A percentile compares a stretch with the other conserved stretches of the same genome.
Conservation (phyloP, 73 alveolate genomes). For the Breviolum minutum region DNA sequence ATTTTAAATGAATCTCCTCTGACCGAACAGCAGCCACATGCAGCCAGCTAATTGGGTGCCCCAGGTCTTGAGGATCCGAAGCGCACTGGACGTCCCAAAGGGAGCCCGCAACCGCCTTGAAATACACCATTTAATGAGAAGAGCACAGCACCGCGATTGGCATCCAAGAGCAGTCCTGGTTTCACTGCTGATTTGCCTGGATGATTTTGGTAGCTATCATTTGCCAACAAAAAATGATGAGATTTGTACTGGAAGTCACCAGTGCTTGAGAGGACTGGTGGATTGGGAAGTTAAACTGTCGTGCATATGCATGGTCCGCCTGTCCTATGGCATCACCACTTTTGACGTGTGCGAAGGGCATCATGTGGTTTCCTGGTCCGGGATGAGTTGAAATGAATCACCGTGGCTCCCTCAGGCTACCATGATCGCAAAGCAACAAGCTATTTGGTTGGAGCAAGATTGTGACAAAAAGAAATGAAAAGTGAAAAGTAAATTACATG, state of each 20-base stretch:
- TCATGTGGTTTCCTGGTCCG: neutral
- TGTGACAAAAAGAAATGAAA: too few relatives aligned
- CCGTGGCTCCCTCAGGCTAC: too few relatives aligned
- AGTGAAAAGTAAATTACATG: neutral
- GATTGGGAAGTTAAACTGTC: too few relatives aligned
- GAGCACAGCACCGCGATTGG: conserved; percentile 5
- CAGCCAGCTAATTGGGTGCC: too few relatives aligned
- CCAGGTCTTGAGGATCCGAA: neutral
- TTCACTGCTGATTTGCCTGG: neutral
- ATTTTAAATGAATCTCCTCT: too few relatives aligned
- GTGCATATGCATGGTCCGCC: neutral
- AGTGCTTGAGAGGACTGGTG: neutral
- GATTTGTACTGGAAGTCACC: too few relatives aligned
- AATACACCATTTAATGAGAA: conserved; percentile 21
- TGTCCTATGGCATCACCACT: conserved; percentile 43
- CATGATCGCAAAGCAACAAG: too few relatives aligned
- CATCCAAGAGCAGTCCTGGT: conserved; percentile 27
- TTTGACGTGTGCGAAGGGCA: neutral
- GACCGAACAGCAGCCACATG: too few relatives aligned
- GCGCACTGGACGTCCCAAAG: neutral
- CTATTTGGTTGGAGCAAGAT: too few relatives aligned
- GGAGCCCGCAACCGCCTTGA: conserved; percentile 23
- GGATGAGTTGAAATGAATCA: too few relatives aligned
- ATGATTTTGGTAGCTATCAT: neutral
- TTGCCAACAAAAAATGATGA: too few relatives aligned